A percentile compares a stretch with the other conserved stretches of the same genome.
These are phyloP conservation scores for Calonectria montana DNA, from an alignment of 2,329 filamentous ascomycete genomes.

Conservation along the genomic window DNA sequence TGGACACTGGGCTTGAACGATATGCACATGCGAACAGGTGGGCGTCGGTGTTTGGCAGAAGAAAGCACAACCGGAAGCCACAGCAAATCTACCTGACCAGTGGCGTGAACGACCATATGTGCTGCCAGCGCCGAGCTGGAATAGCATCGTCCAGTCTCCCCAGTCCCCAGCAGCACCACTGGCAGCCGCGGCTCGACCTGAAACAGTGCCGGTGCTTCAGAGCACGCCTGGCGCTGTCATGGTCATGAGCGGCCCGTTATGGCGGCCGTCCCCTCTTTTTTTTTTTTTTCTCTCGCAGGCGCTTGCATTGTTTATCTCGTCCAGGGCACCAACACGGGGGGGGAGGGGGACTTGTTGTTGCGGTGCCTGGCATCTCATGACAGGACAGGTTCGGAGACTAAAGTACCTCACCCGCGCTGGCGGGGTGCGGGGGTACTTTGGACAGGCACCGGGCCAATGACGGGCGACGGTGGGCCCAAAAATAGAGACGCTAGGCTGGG, in stretches of 20 bases:
- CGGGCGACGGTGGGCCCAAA: slow-evolving; percentile 18
- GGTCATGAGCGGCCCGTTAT: slow-evolving; percentile 6
- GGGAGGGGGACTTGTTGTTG: neutral
- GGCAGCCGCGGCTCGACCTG: slow-evolving; percentile 22
- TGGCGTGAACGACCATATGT: neutral
- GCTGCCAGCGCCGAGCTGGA: neutral
- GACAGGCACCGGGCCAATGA: slow-evolving; percentile 26
- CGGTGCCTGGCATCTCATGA: neutral
- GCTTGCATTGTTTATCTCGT: slow-evolving; percentile 20
- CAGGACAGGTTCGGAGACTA: neutral
- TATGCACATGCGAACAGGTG: slow-evolving; percentile 16
- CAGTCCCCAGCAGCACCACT: neutral
- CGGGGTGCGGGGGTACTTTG: slow-evolving; percentile 19
- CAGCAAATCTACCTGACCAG: neutral
- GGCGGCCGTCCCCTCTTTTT: neutral
- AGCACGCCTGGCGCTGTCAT: slow-evolving; percentile 32
- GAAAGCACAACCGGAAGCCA: neutral
- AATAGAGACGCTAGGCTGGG: slow-evolving; percentile 38
- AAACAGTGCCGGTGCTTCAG: slow-evolving; percentile 37
- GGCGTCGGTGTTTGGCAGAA: slow-evolving; percentile 9
- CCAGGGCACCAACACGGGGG: neutral
- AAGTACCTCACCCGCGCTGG: slow-evolving; percentile 29
- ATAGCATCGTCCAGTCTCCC: slow-evolving; percentile 2
- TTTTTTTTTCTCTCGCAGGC: slow-evolving; percentile 24
- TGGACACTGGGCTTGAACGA: neutral